Evolutionary conservation across 164 flowering plant species (phyloP).

Genomic region (Litsea cubeba): DNA sequence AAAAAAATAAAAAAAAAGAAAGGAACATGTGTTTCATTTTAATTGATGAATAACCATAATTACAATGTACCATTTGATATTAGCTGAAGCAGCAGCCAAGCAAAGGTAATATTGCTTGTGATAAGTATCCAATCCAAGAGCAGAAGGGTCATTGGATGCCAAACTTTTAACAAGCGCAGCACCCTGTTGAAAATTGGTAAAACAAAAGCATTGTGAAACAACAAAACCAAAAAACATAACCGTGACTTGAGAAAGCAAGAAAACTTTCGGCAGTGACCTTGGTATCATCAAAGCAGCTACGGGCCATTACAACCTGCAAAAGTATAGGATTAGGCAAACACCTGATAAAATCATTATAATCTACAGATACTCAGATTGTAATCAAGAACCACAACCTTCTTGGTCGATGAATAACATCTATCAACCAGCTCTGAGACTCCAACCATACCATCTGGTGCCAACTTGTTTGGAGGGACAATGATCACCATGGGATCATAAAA

Average conservation of each 20-base stretch:
- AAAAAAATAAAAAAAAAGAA: too few relatives aligned
- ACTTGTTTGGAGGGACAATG: conserved; percentile 84
- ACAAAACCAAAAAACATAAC: neutral
- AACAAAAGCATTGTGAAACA: neutral
- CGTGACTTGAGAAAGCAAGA: conserved; percentile 6
- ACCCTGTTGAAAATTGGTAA: conserved; percentile 45
- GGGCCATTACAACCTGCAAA: conserved; percentile 71
- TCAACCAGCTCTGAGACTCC: conserved; percentile 86
- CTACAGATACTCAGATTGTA: neutral
- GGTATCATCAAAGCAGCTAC: conserved; percentile 97
- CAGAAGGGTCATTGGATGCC: conserved; percentile 92
- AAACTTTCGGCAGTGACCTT: conserved; percentile 45
- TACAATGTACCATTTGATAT: conserved; percentile 69
- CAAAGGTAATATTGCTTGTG: conserved; percentile 98
- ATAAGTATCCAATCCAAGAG: conserved; percentile 88
- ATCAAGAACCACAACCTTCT: conserved; percentile 51
- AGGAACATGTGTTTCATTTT: neutral
- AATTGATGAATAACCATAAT: neutral
- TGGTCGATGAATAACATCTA: conserved; percentile 48
- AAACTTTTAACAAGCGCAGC: conserved; percentile 71
- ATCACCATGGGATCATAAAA: conserved; percentile 85
- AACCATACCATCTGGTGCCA: conserved; percentile 88
- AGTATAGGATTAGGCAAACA: neutral
- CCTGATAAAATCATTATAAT: neutral
- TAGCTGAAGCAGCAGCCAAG: conserved; percentile 93